phyloP scores from a whole-genome alignment of 2,329 filamentous ascomycete species.

The Epichloe elymi region DNA sequence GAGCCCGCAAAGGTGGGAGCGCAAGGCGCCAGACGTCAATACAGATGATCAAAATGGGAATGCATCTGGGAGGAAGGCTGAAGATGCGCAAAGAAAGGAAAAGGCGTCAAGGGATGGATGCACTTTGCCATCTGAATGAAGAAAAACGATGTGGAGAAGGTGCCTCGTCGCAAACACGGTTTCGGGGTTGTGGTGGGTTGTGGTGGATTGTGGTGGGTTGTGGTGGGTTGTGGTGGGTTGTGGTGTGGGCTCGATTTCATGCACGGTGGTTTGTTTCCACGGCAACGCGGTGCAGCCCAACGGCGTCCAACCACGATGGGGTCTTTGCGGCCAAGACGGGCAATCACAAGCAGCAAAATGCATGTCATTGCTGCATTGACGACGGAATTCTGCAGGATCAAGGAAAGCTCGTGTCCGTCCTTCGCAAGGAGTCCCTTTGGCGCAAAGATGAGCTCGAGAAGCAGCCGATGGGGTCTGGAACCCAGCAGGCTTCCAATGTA shows the following conservation, averaged over 20 bases:
- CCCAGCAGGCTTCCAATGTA: no score
- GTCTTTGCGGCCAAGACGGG: neutral
- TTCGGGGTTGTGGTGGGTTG: neutral
- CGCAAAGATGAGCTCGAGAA: neutral
- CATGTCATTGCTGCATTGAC: neutral
- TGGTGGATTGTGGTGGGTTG: neutral
- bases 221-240: no score
- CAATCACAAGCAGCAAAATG: neutral
- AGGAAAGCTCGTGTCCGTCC: neutral
- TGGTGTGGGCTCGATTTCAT: neutral
- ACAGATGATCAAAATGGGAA: slow-evolving; percentile 17
- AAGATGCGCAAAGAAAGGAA: neutral
- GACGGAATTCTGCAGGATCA: neutral
- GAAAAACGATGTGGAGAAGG: neutral
- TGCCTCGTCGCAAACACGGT: neutral
- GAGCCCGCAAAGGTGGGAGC: neutral
- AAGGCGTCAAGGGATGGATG: neutral
- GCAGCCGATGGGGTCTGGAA: neutral
- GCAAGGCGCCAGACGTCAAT: slow-evolving; percentile 12
- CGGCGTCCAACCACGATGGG: neutral
- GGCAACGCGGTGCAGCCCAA: slow-evolving; percentile 2
- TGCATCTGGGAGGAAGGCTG: slow-evolving; percentile 9
- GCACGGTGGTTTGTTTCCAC: slow-evolving; percentile 4
- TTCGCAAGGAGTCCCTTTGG: neutral
- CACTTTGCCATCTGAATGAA: neutral